Percentiles rank a stretch among this genome's conserved stretches.
These are phyloP conservation scores for Begonia loranthoides DNA, from an alignment of 306 rosid genomes.

Conservation along the genomic window DNA sequence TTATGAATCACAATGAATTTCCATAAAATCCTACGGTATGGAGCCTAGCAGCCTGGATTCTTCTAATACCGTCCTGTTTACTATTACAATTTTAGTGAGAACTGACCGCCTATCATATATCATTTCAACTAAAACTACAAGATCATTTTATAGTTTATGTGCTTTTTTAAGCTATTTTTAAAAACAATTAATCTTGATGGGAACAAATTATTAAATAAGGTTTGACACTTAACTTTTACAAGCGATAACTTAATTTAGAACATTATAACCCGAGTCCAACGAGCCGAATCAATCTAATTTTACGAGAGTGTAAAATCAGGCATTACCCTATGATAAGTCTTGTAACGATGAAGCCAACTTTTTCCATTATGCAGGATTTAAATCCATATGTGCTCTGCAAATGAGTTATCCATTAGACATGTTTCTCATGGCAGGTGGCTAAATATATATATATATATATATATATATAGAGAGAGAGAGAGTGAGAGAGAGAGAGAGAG, in stretches of 20 bases:
- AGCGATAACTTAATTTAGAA: too few species aligned
- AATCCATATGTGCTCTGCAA: constrained; percentile 70
- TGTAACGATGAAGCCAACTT: constrained; percentile 46
- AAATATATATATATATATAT: too few species aligned
- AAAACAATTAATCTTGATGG: neutral
- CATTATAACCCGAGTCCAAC: neutral
- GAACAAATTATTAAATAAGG: too few species aligned
- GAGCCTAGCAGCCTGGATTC: too few species aligned
- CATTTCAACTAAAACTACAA: too few species aligned
- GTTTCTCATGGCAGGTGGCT: too few species aligned
- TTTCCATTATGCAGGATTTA: constrained; percentile 81
- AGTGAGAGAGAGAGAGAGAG: neutral
- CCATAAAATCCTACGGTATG: neutral
- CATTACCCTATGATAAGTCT: constrained; percentile 74
- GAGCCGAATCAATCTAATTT: neutral
- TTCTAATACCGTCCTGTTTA: too few species aligned
- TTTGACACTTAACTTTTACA: neutral
- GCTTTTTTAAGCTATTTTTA: neutral
- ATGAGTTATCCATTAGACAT: neutral
- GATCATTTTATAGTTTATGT: too few species aligned
- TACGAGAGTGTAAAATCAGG: neutral
- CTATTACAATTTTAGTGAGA: neutral
- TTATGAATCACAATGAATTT: too few species aligned
- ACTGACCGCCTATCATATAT: too few species aligned
- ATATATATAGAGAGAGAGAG: neutral